Conservation (phyloP, 495 filamentous ascomycete genomes). For the Amorphotheca resinae region DNA sequence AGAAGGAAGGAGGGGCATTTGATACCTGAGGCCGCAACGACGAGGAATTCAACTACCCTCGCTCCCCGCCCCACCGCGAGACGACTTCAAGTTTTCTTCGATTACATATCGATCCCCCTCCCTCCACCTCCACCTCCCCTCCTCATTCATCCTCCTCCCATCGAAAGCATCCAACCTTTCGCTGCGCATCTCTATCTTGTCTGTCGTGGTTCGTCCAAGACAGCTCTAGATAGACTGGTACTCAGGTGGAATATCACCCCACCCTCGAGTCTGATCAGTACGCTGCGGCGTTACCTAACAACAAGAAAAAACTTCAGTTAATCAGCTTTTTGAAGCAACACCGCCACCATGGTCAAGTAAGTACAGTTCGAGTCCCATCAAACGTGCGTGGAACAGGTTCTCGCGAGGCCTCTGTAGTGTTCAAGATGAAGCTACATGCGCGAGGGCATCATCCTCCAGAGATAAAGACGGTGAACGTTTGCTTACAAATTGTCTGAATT, state of each 20-base stretch:
- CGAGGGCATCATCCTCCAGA: too few species aligned
- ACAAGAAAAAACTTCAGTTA: conserved; percentile 17
- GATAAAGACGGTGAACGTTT: not conserved
- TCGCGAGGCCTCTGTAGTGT: not conserved
- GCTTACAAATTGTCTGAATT: not conserved
- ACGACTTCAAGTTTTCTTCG: too few species aligned
- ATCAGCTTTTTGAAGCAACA: conserved; percentile 41
- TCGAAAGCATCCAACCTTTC: conserved; percentile 12
- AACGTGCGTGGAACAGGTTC: too few species aligned
- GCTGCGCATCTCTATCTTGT: conserved; percentile 9
- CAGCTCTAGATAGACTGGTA: conserved; percentile 20
- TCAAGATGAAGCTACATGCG: not conserved
- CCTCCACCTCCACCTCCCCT: too few species aligned
- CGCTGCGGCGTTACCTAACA: conserved; percentile 15
- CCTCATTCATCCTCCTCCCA: not conserved
- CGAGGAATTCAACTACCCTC: too few species aligned
- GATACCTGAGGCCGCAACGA: too few species aligned
- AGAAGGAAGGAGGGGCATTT: too few species aligned
- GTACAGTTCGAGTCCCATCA: conserved; percentile 30
- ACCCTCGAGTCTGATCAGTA: conserved; percentile 7
- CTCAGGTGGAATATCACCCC: conserved; percentile 7
- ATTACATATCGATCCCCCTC: too few species aligned
- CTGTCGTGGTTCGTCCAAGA: conserved; percentile 11
- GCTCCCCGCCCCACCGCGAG: too few species aligned
- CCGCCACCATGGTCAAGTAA: conserved; percentile 99